Base-by-base conservation (phyloP, 108 stramenopile species). In the Pseudonitzschia multiseries region DNA sequence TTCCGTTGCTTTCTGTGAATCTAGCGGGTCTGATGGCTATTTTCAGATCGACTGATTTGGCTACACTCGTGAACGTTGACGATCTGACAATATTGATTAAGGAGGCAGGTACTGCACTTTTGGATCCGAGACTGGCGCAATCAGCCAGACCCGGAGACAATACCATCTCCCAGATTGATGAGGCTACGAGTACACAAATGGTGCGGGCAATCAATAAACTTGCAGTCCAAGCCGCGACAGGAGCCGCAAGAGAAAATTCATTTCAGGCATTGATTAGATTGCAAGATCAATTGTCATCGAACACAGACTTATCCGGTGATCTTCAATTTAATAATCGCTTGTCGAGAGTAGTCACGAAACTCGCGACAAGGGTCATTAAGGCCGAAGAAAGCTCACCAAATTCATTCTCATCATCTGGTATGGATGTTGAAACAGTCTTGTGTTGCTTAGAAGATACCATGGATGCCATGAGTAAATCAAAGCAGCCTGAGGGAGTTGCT, bases 171-270 rank as follows among this genome's bases (percentile, higher is more conserved):
- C 43, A 63, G 20, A 64, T 86, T 31, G 80, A 83, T 53, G 77
- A 78, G 57, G 75, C 84, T 21, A 89, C 86, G 20, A 79, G 77
- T 56, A 74, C 81, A 22, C 80, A 85, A 50, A 82, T 89, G 79
- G 85, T 87, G 22, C 81, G 81, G 24, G 87, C 81, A 43, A 89
- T 89, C 66, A 94, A 92, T 67, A 94, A 90, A 77, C 79, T 89
- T 18, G 89, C 89, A 1, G 86, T 90, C 20, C 79, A 85, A 79
- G 87, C 87, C 21, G 82, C 84, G 13, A 82, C 81, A 20, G 78
- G 87, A 12, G 68, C 85, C 22, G 33, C 76, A 1, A 61, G 84
- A 40, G 73, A 82, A 42, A 67, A 36, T 46, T 77, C 89, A 4
- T 60, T 90, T 21, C 74, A 76, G n/a, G 83, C 91, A 18, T 57